A percentile compares a stretch with the other conserved stretches of the same genome.
phyloP scores from a whole-genome alignment of 345 rosid genomes.

The Syzygium aqueum region DNA sequence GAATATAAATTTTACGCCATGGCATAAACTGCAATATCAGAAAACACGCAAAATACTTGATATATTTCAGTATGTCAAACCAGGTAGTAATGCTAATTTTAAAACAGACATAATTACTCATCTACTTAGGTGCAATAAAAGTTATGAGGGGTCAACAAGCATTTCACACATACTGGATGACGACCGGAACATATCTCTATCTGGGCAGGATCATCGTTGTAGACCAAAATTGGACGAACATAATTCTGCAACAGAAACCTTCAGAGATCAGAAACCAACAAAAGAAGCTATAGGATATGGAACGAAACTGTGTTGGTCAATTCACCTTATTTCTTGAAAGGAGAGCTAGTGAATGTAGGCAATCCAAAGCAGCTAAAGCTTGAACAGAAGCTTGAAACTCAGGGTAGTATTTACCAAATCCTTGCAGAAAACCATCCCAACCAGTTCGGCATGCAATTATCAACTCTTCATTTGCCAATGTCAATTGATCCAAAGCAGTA shows the following conservation, averaged over 20 bases:
- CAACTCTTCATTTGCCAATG: slow-evolving; percentile 75
- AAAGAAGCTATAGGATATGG: slow-evolving; percentile 1
- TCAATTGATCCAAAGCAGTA: slow-evolving; percentile 59
- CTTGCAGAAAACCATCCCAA: slow-evolving; percentile 71
- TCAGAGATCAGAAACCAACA: slow-evolving; percentile 1
- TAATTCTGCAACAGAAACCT: slow-evolving; percentile 48
- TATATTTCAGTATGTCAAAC: neutral
- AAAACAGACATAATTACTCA: neutral
- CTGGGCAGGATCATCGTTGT: slow-evolving; percentile 63
- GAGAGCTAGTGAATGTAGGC: slow-evolving; percentile 76
- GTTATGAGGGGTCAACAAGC: neutral
- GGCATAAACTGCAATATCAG: neutral
- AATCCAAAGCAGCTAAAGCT: slow-evolving; percentile 87
- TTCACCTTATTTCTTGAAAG: slow-evolving; percentile 73
- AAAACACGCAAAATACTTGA: neutral
- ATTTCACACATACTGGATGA: slow-evolving; percentile 61
- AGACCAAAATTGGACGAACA: slow-evolving; percentile 54
- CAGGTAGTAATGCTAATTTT: neutral
- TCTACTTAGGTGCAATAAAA: neutral
- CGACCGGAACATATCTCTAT: slow-evolving; percentile 67
- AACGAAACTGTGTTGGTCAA: neutral
- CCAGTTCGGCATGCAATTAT: slow-evolving; percentile 56
- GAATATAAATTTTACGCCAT: neutral
- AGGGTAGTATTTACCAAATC: slow-evolving; percentile 47
- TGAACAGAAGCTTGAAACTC: slow-evolving; percentile 76